Conservation (phyloP, 225 moss, liverwort and hornwort genomes). For the Thuidium tamariscinum region DNA sequence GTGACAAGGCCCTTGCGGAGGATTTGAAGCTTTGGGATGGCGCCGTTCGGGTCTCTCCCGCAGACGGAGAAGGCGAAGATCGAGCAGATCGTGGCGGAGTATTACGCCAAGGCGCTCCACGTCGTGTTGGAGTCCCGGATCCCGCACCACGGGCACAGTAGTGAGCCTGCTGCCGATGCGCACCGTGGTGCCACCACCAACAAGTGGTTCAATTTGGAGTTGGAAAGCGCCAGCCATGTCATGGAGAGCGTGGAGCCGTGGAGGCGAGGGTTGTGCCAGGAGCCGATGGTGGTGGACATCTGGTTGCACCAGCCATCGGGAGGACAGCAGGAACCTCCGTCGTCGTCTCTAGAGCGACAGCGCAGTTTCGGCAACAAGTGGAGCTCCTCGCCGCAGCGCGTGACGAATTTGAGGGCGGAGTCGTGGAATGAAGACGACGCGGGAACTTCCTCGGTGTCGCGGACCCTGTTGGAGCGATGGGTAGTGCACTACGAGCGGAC, state of each 20-base stretch:
- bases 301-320: constrained; percentile 78
- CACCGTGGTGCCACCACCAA: background rate
- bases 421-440: constrained; percentile 53
- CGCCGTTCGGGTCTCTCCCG: constrained; percentile 9
- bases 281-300: constrained; percentile 94
- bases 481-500: constrained; percentile 73
- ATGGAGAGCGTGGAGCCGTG: constrained; percentile 73
- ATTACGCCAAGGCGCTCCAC: constrained; percentile 77
- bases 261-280: constrained; percentile 51
- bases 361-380: constrained; percentile 20
- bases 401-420: constrained; percentile 38
- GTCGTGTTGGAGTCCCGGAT: constrained; percentile 81
- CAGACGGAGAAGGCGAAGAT: constrained; percentile 67
- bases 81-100: constrained; percentile 93
- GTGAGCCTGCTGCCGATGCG: background rate
- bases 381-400: constrained; percentile 32
- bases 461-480: constrained; percentile 88
- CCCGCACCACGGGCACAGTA: constrained; percentile 28
- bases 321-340: background rate
- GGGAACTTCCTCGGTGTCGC: constrained; percentile 39
- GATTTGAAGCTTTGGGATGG: constrained; percentile 10
- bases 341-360: constrained; percentile 38
- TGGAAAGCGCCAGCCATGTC: constrained; percentile 56
- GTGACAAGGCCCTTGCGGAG: background rate
- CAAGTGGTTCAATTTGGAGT: constrained; percentile 95